Evolutionary conservation across 1,139 yeast species (phyloP), one percentile per base, ranked within the genome.

Genomic region (Blastobotrys proliferans): DNA sequence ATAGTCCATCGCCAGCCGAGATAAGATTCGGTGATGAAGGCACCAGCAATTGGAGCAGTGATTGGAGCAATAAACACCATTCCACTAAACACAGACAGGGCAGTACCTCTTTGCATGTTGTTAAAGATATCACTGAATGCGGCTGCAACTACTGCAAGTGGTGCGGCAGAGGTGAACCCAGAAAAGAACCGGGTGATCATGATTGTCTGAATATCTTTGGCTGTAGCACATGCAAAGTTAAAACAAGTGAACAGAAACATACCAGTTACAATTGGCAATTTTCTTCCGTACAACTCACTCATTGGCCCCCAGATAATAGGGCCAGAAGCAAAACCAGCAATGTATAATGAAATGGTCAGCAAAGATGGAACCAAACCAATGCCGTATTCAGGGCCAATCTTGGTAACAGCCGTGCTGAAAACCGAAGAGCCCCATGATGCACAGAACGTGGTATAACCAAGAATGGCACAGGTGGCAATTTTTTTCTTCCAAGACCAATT

Each of bases 311-410:
- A 85, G 21, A 83, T 53, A 30, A 84, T 68, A 3, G 95, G 95
- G 13, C 95, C 94, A 0, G 83, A 73, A 0, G 94, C 94, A 62
- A 83, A 85, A n/a, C 95, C 95, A 34, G 81, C 56, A 16, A 86
- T 92, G 55, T 76, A 86, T 20, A 85, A 67, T 0, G 94, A 77
- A 9, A 83, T 72, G 38, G 85, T 83, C 29, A 85, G 69, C 50
- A 4, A 43, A 8, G 51, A 71, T 1, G 61, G 64, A 3, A 56
- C 63, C 9, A 42, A 39, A 2, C 64, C 58, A 3, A 64, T 61
- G 31, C 55, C 52, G 47, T 52, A 66, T 26, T 55, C 50, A 28
- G 41, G 46, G 42, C 59, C 50, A 18, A 72, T 48, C 3, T 50
- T 56, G 1, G 51, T 48, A 6, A 60, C 50, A 3, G 66, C 69